Conservation (phyloP, 352 stramenopile species). For the Phytophthora kernoviae region DNA sequence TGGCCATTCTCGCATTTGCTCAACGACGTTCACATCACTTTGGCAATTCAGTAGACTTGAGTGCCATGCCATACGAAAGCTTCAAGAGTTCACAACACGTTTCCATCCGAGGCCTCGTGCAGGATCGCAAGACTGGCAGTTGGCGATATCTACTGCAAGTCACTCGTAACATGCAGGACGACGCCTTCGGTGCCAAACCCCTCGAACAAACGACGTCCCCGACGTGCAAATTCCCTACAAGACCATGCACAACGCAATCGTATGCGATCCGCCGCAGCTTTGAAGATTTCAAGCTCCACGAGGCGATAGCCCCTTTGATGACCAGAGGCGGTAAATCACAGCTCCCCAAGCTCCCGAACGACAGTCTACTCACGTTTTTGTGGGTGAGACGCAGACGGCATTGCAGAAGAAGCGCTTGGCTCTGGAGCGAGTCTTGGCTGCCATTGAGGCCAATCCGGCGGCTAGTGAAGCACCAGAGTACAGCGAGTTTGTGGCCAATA, state of each 20-base stretch:
- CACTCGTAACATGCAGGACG: conserved; percentile 45
- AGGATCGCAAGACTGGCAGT: conserved; percentile 51
- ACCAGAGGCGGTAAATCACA: conserved; percentile 23
- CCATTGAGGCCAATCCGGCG: conserved; percentile 59
- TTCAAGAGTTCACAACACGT: conserved; percentile 64
- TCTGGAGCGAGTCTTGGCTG: conserved; percentile 63
- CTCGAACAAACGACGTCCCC: neutral
- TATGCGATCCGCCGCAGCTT: conserved; percentile 77
- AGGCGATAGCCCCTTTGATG: conserved; percentile 53
- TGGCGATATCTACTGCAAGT: conserved; percentile 78
- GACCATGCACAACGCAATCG: conserved; percentile 18
- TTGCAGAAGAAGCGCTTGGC: conserved; percentile 70
- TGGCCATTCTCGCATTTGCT: conserved; percentile 2
- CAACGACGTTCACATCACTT: neutral
- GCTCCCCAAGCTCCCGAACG: conserved; percentile 56
- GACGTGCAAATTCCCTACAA: conserved; percentile 5
- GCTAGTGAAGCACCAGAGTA: conserved; percentile 64
- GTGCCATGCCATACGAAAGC: conserved; percentile 75
- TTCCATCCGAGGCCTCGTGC: conserved; percentile 69
- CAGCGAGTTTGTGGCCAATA: conserved; percentile 70
- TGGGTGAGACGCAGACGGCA: conserved; percentile 67
- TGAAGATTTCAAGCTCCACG: conserved; percentile 75
- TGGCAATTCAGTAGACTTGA: neutral
- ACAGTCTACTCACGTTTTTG: conserved; percentile 71
- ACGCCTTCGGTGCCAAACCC: conserved; percentile 23